Base-by-base conservation (phyloP, 2,329 filamentous ascomycete species). In the Chaetomium sp. region DNA sequence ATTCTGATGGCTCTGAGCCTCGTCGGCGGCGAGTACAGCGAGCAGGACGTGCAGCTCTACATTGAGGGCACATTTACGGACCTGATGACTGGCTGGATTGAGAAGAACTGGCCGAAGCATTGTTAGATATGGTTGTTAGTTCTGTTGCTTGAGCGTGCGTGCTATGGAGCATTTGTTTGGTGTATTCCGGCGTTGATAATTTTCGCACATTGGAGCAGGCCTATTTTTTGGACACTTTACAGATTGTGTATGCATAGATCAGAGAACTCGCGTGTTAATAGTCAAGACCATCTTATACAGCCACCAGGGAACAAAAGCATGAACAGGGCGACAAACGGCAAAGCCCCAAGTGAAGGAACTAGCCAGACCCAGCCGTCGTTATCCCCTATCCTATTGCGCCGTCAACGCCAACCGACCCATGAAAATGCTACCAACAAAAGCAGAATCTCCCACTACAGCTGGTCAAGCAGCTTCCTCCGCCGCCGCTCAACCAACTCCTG, bases 401-500 rank as follows among this genome's bases (percentile, higher is more conserved):
- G 3, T 49, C 29, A 70, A 70, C 66, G 65, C 70, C 67, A 25
- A 56, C n/a, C 59, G 21, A 42, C 59, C 64, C 66, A 33, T 66
- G 65, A 62, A 71, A 69, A 71, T 70, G 64, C 64, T 64, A 59
- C 25, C 60, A 50, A 57, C 63, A 57, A 50, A 65, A 50, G 33
- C n/a, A 27, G 19, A 16, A 12, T 10, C 13, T 25, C 35, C 23
- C 33, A 31, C 63, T 74, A 82, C 66, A 96, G 83, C 79, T 95
- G 94, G 72, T 97, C 92, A 70, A 99, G 79, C 67, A 99, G 79
- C 76, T 89, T 92, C 77, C 89, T 85, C 75, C 92, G 87, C 78
- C 93, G 86, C 78, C 94, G 84, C 70, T 97, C 93, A 62, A 99
- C 85, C 71, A 99, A 80, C 78, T 98, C 95, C 74, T 93, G 87